A percentile compares a stretch with the other conserved stretches of the same genome.
These are phyloP conservation scores for Phlyctochytrium bullatum DNA, from an alignment of 192 early-diverging fungal species.

Conservation along the genomic window DNA sequence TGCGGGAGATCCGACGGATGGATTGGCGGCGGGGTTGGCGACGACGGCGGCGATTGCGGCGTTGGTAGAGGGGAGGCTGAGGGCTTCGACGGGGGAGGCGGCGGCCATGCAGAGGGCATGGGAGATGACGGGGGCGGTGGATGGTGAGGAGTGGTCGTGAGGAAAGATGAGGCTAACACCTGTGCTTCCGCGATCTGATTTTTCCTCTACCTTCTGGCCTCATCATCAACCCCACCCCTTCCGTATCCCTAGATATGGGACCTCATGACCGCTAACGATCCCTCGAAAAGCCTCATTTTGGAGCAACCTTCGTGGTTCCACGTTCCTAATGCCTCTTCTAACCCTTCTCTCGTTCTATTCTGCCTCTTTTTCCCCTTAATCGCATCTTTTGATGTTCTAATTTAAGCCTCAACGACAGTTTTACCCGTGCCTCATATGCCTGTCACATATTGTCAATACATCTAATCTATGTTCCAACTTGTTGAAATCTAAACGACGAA, in stretches of 20 bases:
- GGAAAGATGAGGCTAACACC: background rate
- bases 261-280: background rate
- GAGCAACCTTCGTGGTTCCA: background rate
- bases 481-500: background rate
- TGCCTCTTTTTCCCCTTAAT: background rate
- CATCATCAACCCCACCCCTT: background rate
- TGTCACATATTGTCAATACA: background rate
- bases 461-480: background rate
- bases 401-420: background rate
- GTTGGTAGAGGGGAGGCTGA: slow-evolving; percentile 6
- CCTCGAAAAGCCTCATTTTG: background rate
- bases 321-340: too few relatives aligned
- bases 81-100: background rate
- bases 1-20: background rate
- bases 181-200: background rate
- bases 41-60: background rate
- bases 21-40: slow-evolving; percentile 2
- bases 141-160: background rate
- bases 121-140: background rate
- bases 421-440: background rate
- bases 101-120: background rate
- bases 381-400: background rate
- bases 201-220: background rate
- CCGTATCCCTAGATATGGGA: background rate
- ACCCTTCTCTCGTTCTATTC: too few relatives aligned